A percentile compares a stretch with the other conserved stretches of the same genome.
Evolutionary conservation across 2,329 filamentous ascomycete genomes (phyloP).

Genomic region (Didymella pinodella): DNA sequence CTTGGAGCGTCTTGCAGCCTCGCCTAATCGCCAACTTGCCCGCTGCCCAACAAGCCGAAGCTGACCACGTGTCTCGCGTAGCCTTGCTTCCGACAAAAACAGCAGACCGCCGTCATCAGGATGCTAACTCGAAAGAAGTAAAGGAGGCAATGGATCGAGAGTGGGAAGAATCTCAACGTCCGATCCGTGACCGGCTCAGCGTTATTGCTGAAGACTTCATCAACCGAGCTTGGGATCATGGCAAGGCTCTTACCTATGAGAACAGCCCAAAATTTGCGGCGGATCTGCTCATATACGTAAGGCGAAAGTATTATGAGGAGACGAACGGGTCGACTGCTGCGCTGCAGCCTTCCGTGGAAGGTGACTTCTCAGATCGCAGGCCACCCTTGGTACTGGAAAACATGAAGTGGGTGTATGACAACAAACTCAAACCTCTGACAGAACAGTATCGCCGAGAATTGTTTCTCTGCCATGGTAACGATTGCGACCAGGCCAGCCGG

Average conservation of each 20-base stretch:
- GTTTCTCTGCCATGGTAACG: slow-evolving; percentile 72
- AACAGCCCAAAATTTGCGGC: slow-evolving; percentile 74
- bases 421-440: slow-evolving; percentile 74
- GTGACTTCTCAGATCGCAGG: slow-evolving; percentile 43
- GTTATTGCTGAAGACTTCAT: slow-evolving; percentile 76
- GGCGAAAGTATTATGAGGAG: slow-evolving; percentile 71
- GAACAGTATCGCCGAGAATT: slow-evolving; percentile 73
- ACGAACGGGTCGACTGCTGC: slow-evolving; percentile 63
- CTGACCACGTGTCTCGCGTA: slow-evolving; percentile 58
- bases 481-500: slow-evolving; percentile 70
- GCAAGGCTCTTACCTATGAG: slow-evolving; percentile 68
- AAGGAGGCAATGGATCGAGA: slow-evolving; percentile 71
- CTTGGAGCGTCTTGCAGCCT: slow-evolving; percentile 74
- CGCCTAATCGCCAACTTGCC: slow-evolving; percentile 71
- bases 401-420: slow-evolving; percentile 86
- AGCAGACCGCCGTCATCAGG: slow-evolving; percentile 57
- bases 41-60: slow-evolving; percentile 67
- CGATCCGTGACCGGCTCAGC: slow-evolving; percentile 70
- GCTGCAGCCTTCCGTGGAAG: slow-evolving; percentile 12
- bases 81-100: slow-evolving; percentile 57
- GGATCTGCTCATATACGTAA: slow-evolving; percentile 73
- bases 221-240: slow-evolving; percentile 69
- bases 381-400: slow-evolving; percentile 78
- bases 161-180: slow-evolving; percentile 75
- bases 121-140: slow-evolving; percentile 59